These are phyloP conservation scores for Moricandia moricandioides DNA, from an alignment of 345 rosid genomes.

Conservation along the genomic window DNA sequence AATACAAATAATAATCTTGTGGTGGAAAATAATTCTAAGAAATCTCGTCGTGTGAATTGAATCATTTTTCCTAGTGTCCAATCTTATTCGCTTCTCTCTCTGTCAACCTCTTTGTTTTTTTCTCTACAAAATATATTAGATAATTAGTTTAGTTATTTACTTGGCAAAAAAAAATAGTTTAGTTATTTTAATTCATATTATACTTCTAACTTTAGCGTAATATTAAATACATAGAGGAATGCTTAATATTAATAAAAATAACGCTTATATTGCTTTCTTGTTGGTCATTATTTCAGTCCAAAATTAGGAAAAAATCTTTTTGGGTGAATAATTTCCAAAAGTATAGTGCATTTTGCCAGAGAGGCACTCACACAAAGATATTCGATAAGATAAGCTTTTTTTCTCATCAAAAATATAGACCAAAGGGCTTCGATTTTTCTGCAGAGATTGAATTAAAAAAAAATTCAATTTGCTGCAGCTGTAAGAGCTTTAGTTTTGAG, in stretches of 20 bases:
- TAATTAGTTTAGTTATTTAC: not conserved
- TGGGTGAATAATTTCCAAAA: conserved; percentile 31
- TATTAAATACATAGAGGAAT: conserved; percentile 2
- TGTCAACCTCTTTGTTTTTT: conserved; percentile 1
- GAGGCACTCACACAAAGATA: conserved; percentile 28
- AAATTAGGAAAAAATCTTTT: conserved; percentile 27
- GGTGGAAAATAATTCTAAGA: conserved; percentile 20
- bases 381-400: conserved; percentile 36
- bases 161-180: no score
- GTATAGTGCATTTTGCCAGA: conserved; percentile 34
- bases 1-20: conserved; percentile 10
- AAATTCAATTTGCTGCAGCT: conserved; percentile 7
- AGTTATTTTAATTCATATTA: no score
- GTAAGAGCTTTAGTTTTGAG: conserved; percentile 11
- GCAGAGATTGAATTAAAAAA: conserved; percentile 1
- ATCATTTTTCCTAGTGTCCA: conserved; percentile 25
- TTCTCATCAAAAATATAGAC: conserved; percentile 17
- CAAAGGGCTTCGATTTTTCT: conserved; percentile 16
- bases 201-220: not conserved
- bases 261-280: not conserved
- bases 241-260: conserved; percentile 5
- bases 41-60: conserved; percentile 36
- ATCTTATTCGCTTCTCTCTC: conserved; percentile 8
- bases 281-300: conserved; percentile 12
- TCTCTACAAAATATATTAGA: not conserved